These are phyloP conservation scores for Vitis cinerea DNA, from an alignment of 164 flowering plant genomes.

Conservation along the genomic window DNA sequence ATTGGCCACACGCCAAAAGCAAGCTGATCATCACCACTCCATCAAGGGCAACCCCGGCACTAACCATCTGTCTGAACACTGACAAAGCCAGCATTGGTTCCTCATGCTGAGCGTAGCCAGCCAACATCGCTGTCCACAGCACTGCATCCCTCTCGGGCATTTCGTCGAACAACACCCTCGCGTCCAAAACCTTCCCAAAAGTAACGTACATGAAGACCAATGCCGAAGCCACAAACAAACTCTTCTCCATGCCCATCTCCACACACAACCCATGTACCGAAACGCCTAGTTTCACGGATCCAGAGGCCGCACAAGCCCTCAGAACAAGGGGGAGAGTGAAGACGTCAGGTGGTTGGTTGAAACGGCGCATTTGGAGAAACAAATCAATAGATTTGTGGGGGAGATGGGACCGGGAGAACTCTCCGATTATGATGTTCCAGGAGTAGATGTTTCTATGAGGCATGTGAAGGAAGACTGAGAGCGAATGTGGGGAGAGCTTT, in stretches of 20 bases:
- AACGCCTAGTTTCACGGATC: conserved; percentile 8
- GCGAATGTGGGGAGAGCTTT: conserved; percentile 10
- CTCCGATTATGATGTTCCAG: conserved; percentile 23
- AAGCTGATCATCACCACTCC: conserved; percentile 28
- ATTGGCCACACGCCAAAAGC: conserved; percentile 20
- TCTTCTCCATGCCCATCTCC: conserved; percentile 25
- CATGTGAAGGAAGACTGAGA: conserved; percentile 21
- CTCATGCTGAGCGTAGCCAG: conserved; percentile 29
- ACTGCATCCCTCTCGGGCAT: conserved; percentile 32
- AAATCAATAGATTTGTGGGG: conserved; percentile 2
- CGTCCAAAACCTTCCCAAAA: conserved; percentile 20
- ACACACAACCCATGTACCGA: conserved; percentile 38
- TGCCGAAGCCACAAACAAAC: conserved; percentile 25
- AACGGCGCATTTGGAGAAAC: conserved; percentile 7
- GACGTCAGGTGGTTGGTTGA: conserved; percentile 10
- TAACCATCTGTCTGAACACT: conserved; percentile 20
- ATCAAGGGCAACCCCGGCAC: conserved; percentile 20
- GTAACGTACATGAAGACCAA: conserved; percentile 32
- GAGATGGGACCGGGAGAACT: conserved; percentile 20
- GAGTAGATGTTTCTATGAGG: conserved; percentile 16
- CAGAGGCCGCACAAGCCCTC: conserved; percentile 26
- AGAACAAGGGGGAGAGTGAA: conserved; percentile 36
- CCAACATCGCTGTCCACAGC: conserved; percentile 43
- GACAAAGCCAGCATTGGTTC: conserved; percentile 20
- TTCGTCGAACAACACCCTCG: conserved; percentile 33